These are phyloP conservation scores for Cladophialophora exuberans DNA, from an alignment of 2,329 filamentous ascomycete species.

Conservation along the genomic window DNA sequence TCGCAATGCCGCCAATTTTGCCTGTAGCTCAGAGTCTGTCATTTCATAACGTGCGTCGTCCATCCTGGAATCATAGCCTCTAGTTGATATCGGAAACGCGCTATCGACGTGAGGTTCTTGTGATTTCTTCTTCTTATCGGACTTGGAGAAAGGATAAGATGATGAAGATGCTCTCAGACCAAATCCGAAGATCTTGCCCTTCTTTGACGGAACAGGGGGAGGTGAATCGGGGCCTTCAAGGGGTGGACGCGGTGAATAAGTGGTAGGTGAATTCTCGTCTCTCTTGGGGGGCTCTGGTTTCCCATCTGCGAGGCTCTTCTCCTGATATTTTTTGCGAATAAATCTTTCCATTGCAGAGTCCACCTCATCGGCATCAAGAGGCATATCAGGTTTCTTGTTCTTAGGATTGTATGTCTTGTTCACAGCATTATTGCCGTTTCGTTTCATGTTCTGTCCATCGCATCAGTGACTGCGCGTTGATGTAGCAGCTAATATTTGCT, in stretches of 20 bases:
- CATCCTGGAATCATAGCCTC: conserved; percentile 30
- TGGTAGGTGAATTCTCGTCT: conserved; percentile 50
- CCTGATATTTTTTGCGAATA: conserved; percentile 91
- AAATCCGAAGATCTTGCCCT: conserved; percentile 64
- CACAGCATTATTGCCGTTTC: conserved; percentile 80
- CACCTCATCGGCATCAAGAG: conserved; percentile 87
- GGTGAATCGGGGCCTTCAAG: conserved; percentile 56
- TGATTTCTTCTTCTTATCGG: conserved; percentile 45
- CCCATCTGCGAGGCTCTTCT: conserved; percentile 56
- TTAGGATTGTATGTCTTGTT: conserved; percentile 90
- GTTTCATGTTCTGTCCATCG: conserved; percentile 79
- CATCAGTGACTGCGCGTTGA: conserved; percentile 24
- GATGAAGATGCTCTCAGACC: conserved; percentile 71
- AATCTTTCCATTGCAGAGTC: conserved; percentile 95
- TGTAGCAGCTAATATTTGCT: neutral
- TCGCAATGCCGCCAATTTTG: conserved; percentile 74
- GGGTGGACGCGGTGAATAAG: conserved; percentile 56
- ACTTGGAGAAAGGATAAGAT: conserved; percentile 62
- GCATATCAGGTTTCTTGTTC: conserved; percentile 79
- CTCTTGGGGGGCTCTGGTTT: conserved; percentile 45
- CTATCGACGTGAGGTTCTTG: conserved; percentile 34
- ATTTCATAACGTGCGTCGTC: conserved; percentile 25
- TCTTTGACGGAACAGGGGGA: conserved; percentile 58
- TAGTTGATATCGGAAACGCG: conserved; percentile 31
- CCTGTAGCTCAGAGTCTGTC: conserved; percentile 59